These are phyloP conservation scores for Hymenochaete sp. DNA, from an alignment of 1,284 basidiomycete genomes.

Conservation along the genomic window DNA sequence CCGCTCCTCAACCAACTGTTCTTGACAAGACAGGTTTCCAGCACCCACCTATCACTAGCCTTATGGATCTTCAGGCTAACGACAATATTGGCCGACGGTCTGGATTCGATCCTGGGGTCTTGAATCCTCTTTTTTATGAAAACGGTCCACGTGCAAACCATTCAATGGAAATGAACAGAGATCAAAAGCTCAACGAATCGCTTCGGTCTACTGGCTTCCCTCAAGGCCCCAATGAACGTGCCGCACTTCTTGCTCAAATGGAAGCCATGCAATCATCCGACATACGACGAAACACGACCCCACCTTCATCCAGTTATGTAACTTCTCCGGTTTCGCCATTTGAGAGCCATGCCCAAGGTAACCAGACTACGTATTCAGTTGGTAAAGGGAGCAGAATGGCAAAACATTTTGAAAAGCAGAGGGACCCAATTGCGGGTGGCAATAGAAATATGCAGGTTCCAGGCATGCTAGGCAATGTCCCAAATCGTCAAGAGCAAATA, in stretches of 20 bases:
- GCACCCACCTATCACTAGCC: constrained; percentile 3
- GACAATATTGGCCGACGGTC: constrained; percentile 8
- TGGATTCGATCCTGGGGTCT: constrained; percentile 1
- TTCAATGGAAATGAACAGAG: constrained; percentile 2
- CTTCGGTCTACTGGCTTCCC: constrained; percentile 9
- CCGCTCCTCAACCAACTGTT: constrained; percentile 10
- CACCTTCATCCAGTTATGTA: constrained; percentile 7
- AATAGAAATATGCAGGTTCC: constrained; percentile 1
- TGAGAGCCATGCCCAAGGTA: constrained; percentile 6
- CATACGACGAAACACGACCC: constrained; percentile 13
- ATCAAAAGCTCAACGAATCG: constrained; percentile 3
- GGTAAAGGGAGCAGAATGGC: constrained; percentile 18
- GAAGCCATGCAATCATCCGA: constrained; percentile 13
- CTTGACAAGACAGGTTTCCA: constrained; percentile 8
- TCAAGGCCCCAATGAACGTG: constrained; percentile 6
- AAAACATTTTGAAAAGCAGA: constrained; percentile 16
- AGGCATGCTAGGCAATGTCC: constrained; percentile 9
- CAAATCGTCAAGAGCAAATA: constrained; percentile 35
- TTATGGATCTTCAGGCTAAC: constrained; percentile 1
- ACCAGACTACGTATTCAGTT: constrained; percentile 9
- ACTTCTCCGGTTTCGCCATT: constrained; percentile 15
- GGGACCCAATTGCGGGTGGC: constrained; percentile 3
- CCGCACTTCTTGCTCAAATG: constrained; percentile 6
- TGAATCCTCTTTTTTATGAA: constrained; percentile 2
- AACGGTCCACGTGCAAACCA: constrained; percentile 6